Conservation (phyloP, 73 alveolate genomes). For the Halteria grandinella region DNA sequence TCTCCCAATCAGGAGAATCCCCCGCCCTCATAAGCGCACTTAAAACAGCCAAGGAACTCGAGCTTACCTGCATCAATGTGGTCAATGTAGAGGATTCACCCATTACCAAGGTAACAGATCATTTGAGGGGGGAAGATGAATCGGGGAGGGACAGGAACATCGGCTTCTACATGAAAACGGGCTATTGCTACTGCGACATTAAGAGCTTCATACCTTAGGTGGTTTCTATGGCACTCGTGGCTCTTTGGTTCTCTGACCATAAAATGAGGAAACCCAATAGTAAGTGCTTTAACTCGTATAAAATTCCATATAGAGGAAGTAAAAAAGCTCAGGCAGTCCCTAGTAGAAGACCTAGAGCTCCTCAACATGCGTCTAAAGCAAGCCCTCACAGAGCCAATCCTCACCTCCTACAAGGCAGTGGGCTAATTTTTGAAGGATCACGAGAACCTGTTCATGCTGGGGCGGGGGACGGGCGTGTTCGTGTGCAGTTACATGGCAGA, state of each 20-base stretch:
- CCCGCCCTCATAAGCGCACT: slow-evolving; percentile 68
- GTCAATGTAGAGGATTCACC: slow-evolving; percentile 82
- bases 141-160: slow-evolving; percentile 53
- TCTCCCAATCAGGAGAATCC: slow-evolving; percentile 89
- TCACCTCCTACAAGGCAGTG: slow-evolving; percentile 48
- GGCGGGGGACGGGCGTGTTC: slow-evolving; percentile 88
- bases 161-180: slow-evolving; percentile 89
- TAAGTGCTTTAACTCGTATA: neutral
- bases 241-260: slow-evolving; percentile 67
- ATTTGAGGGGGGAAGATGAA: neutral
- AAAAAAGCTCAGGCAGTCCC: neutral
- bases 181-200: slow-evolving; percentile 83
- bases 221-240: slow-evolving; percentile 63
- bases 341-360: slow-evolving; percentile 30
- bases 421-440: slow-evolving; percentile 64
- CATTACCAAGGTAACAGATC: slow-evolving; percentile 68
- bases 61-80: slow-evolving; percentile 74
- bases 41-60: slow-evolving; percentile 46
- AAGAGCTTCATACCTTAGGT: slow-evolving; percentile 78
- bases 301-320: slow-evolving; percentile 8
- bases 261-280: neutral
- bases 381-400: slow-evolving; percentile 2
- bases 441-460: slow-evolving; percentile 79
- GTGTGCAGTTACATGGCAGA: slow-evolving; percentile 90
- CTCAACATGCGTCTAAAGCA: slow-evolving; percentile 20